Evolutionary conservation across 352 stramenopile genomes (phyloP), one percentile per base, ranked within the genome.

Genomic region (Pythium sukuiense): DNA sequence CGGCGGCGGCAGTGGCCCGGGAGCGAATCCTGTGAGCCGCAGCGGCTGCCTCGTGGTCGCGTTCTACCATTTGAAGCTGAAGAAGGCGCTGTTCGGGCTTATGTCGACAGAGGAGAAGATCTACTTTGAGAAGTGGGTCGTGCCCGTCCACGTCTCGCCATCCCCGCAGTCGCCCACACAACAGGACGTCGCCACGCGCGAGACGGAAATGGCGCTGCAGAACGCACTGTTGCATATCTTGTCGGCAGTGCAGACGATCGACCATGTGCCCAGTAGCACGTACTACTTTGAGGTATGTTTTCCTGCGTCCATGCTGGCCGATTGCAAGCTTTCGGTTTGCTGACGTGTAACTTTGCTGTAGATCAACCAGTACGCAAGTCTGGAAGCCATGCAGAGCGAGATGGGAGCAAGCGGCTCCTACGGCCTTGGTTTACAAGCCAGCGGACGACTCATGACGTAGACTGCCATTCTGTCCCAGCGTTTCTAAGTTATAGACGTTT

Each of bases 71-170:
- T 73, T 82, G 2, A 90, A 90, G 61, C 79, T 93, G 54, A 92
- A 92, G 70, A 93, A 90, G 53, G 83, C 86, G 32, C 70, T 95
- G 20, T 95, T 95, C 30, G 85, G 83, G 9, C 73, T 95, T 49
- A 90, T 93, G 77, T 90, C 83, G 9, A 95, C 90, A 43, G 86
- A 95, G 71, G 86, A 92, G 69, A 92, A 92, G 67, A 76, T 87
- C 41, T 71, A 88, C n/a, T 95, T 90, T 62, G 86, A 95, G 63
- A 92, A 95, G 62, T 94, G 86, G 86, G 68, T 91, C 35, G 46
- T 94, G 50, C 86, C 86, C 0, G 68, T 94, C 18, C 82, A 73
- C 30, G 79, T 94, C n/a, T 69, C 73, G 41, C 74, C 74, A 48
- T 75, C 70, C n/a, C 65, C 80, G 18, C 63, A 71, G 60, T 76